A percentile compares a stretch with the other conserved stretches of the same genome.
Evolutionary conservation across 768 basidiomycete species (phyloP).

Genomic region (Nidularia sp.): DNA sequence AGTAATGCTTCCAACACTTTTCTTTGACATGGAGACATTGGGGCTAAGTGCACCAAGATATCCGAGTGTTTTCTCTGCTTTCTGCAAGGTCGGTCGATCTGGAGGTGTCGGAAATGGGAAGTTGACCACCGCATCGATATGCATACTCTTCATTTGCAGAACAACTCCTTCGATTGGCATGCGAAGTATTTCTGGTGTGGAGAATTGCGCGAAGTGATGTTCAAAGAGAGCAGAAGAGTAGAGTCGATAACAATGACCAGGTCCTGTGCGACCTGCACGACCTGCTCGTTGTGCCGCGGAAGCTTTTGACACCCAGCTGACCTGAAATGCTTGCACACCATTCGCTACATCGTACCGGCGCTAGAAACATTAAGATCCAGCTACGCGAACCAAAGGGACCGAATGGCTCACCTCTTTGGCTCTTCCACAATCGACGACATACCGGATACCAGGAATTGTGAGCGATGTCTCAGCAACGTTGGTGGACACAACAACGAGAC

Average conservation of each 20-base stretch:
- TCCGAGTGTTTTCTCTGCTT: constrained; percentile 77
- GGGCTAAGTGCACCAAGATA: constrained; percentile 75
- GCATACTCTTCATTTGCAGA: constrained; percentile 99
- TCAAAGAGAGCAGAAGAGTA: constrained; percentile 96
- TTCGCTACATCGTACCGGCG: constrained; percentile 77
- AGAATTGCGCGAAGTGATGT: constrained; percentile 84
- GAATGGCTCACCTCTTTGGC: constrained; percentile 74
- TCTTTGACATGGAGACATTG: constrained; percentile 17
- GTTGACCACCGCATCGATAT: constrained; percentile 93
- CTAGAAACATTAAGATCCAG: constrained; percentile 28
- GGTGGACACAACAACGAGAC: constrained; percentile 92
- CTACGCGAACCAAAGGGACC: not conserved
- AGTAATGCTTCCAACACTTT: constrained; percentile 6
- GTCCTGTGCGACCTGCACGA: constrained; percentile 95
- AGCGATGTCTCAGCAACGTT: constrained; percentile 97
- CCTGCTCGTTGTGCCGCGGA: constrained; percentile 93
- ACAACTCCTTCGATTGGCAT: constrained; percentile 97
- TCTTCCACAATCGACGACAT: constrained; percentile 95
- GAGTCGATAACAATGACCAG: constrained; percentile 96
- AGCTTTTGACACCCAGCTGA: constrained; percentile 94
- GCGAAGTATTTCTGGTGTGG: constrained; percentile 87
- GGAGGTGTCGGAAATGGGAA: constrained; percentile 99
- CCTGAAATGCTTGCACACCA: constrained; percentile 88
- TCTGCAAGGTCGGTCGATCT: constrained; percentile 65
- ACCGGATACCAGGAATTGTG: constrained; percentile 95